phyloP scores from a whole-genome alignment of 2,329 filamentous ascomycete species.

The Parastagonospora avenae region DNA sequence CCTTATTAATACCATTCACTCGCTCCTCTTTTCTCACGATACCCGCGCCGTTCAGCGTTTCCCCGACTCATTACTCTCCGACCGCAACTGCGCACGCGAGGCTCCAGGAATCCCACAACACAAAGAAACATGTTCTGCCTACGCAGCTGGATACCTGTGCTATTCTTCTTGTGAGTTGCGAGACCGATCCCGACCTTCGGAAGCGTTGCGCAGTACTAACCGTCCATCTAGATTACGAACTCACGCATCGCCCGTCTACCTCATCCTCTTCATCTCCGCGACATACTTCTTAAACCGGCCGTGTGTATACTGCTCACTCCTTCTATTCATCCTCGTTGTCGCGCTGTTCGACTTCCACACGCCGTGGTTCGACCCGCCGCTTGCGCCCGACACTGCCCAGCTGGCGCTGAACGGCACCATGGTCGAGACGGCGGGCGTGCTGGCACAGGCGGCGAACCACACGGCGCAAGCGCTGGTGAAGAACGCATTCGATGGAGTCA shows the following conservation, averaged over 20 bases:
- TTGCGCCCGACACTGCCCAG: constrained; percentile 37
- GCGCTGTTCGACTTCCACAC: constrained; percentile 92
- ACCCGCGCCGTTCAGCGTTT: neutral
- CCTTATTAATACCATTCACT: constrained; percentile 11
- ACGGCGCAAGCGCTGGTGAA: constrained; percentile 39
- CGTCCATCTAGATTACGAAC: constrained; percentile 42
- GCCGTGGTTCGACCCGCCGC: constrained; percentile 90
- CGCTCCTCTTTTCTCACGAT: constrained; percentile 10
- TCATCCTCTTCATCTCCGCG: constrained; percentile 69
- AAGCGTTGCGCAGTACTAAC: constrained; percentile 10
- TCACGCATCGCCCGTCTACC: constrained; percentile 56
- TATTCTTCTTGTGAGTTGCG: constrained; percentile 57
- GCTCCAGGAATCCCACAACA: neutral
- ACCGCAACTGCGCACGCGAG: constrained; percentile 15
- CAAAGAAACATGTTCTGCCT: constrained; percentile 65
- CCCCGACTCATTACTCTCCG: neutral
- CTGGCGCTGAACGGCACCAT: constrained; percentile 47
- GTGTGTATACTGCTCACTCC: constrained; percentile 96
- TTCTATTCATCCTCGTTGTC: constrained; percentile 92
- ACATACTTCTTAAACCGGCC: constrained; percentile 96
- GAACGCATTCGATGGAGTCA: constrained; percentile 34
- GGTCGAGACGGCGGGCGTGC: constrained; percentile 64
- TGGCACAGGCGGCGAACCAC: constrained; percentile 70
- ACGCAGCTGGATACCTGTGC: constrained; percentile 60
- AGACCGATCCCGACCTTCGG: neutral